These are phyloP conservation scores for Claviceps fusiformis DNA, from an alignment of 2,329 filamentous ascomycete species.

Conservation along the genomic window DNA sequence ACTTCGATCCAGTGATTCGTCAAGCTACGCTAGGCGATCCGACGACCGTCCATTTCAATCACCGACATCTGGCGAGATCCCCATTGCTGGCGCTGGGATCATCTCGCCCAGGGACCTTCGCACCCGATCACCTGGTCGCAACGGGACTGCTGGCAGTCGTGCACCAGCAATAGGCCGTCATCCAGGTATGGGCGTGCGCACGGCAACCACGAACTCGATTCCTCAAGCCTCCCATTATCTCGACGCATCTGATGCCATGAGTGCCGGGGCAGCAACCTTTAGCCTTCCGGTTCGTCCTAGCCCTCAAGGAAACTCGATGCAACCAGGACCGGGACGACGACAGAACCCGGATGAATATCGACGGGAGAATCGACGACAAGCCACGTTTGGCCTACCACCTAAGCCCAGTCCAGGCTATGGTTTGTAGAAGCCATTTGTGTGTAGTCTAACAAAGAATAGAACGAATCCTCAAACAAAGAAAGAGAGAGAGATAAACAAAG, in stretches of 20 bases:
- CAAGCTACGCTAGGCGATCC: slow-evolving; percentile 28
- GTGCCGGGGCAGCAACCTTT: slow-evolving; percentile 37
- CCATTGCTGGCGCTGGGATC: slow-evolving; percentile 44
- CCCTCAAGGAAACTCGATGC: slow-evolving; percentile 43
- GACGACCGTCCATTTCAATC: slow-evolving; percentile 38
- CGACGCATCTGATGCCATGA: slow-evolving; percentile 26
- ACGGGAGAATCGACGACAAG: slow-evolving; percentile 38
- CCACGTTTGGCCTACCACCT: slow-evolving; percentile 35
- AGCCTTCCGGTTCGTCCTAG: slow-evolving; percentile 51
- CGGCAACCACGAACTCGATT: slow-evolving; percentile 37
- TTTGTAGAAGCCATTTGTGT: slow-evolving; percentile 10
- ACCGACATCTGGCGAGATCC: slow-evolving; percentile 60
- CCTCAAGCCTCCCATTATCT: slow-evolving; percentile 30
- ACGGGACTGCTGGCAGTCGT: slow-evolving; percentile 32
- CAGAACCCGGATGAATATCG: slow-evolving; percentile 40
- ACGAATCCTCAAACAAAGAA: background rate
- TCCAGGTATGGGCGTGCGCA: slow-evolving; percentile 39
- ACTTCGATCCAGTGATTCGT: slow-evolving; percentile 50
- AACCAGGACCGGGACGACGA: slow-evolving; percentile 46
- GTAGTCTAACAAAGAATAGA: background rate
- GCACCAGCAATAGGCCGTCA: slow-evolving; percentile 30
- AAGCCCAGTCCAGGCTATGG: slow-evolving; percentile 27
- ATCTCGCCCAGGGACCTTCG: slow-evolving; percentile 39
- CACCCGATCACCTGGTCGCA: slow-evolving; percentile 38
- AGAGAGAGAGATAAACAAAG: background rate